phyloP scores from a whole-genome alignment of 306 rosid species.

The Cucurbita pepo region DNA sequence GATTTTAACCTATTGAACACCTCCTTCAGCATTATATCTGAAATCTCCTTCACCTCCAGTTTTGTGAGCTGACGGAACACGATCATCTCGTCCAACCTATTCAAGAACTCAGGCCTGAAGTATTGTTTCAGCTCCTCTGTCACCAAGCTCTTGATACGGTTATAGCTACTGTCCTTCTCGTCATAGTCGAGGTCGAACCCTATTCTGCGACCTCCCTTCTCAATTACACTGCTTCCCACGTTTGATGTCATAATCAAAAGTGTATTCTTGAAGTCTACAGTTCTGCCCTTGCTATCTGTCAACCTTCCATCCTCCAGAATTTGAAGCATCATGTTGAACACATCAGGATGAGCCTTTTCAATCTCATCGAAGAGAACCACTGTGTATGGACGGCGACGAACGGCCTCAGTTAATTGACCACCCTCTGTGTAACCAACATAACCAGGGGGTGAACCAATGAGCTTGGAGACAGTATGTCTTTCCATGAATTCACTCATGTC shows the following conservation, averaged over 20 bases:
- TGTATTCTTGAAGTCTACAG: conserved; percentile 93
- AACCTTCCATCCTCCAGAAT: conserved; percentile 91
- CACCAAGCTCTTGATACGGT: conserved; percentile 86
- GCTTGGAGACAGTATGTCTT: conserved; percentile 88
- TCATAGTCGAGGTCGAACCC: conserved; percentile 86
- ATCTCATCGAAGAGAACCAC: conserved; percentile 91
- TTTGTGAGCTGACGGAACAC: conserved; percentile 92
- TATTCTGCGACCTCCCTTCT: conserved; percentile 83
- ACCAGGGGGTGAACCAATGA: conserved; percentile 96
- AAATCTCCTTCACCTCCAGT: conserved; percentile 88
- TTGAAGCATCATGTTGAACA: conserved; percentile 97
- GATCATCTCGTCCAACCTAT: conserved; percentile 90
- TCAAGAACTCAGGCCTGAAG: conserved; percentile 86
- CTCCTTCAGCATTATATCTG: conserved; percentile 90
- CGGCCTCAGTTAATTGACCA: conserved; percentile 96
- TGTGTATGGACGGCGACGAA: conserved; percentile 93
- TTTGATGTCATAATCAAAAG: conserved; percentile 93
- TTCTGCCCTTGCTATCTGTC: conserved; percentile 94
- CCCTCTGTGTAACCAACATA: conserved; percentile 97
- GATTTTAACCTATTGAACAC: conserved; percentile 64
- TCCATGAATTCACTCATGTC: conserved; percentile 99
- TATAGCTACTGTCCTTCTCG: conserved; percentile 87
- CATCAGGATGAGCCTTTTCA: conserved; percentile 96
- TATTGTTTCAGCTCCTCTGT: conserved; percentile 85
- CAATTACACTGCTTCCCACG: conserved; percentile 92